phyloP scores from a whole-genome alignment of 768 basidiomycete genomes.

The Gloeophyllum trabeum region DNA sequence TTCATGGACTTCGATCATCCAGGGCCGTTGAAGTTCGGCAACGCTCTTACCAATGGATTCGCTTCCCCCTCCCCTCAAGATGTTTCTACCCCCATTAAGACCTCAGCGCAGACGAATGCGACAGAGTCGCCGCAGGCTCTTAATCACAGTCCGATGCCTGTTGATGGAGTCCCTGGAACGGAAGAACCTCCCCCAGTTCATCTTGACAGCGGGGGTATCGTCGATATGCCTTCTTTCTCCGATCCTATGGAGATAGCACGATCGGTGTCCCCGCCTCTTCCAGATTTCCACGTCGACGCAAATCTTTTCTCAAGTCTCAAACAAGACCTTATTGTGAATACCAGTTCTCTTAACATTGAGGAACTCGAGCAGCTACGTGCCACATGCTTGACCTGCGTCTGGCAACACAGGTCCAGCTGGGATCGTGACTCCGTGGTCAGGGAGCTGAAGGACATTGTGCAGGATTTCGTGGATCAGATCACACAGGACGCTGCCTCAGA shows the following conservation, averaged over 20 bases:
- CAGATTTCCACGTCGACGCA: constrained; percentile 64
- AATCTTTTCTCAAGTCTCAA: constrained; percentile 36
- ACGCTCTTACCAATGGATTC: neutral
- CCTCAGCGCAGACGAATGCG: no score
- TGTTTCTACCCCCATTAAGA: neutral
- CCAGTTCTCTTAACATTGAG: constrained; percentile 62
- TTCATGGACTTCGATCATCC: neutral
- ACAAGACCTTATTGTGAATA: constrained; percentile 36
- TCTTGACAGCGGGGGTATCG: neutral
- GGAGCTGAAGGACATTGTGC: constrained; percentile 45
- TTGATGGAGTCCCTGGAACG: neutral
- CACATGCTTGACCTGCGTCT: constrained; percentile 66
- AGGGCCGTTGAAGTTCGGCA: neutral
- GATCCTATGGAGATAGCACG: constrained; percentile 44
- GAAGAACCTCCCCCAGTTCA: neutral
- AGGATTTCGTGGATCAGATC: constrained; percentile 60
- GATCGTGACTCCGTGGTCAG: constrained; percentile 55
- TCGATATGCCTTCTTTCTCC: constrained; percentile 7
- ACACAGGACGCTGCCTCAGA: constrained; percentile 12
- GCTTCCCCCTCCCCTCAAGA: neutral
- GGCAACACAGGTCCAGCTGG: constrained; percentile 79
- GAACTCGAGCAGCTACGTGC: constrained; percentile 92
- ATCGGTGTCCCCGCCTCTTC: constrained; percentile 59
- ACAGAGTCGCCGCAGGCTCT: neutral
- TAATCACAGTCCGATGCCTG: neutral